Evolutionary conservation across 306 rosid genomes (phyloP), one percentile per base, ranked within the genome.

Genomic region (Glycine soja): DNA sequence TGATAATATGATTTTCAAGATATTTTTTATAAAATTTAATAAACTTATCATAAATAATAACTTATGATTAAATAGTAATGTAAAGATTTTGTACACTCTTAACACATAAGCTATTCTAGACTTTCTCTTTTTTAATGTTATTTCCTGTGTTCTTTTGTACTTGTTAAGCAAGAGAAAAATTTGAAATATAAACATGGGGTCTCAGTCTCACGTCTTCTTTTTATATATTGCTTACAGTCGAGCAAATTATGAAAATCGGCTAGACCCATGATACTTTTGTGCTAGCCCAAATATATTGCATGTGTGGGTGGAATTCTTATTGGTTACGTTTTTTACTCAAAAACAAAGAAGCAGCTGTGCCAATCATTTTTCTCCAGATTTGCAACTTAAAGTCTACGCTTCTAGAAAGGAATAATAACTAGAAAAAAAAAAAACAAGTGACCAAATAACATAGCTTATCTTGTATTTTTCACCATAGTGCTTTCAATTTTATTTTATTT

Each of bases 401-500:
- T 80, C 87, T 80, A 66, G 83, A 83, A 72, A 67, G 54, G 81
- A 57, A 72, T 72, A 65, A 76, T 72, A 76, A 71, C 46, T 40
- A 19, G 61, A 47, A 13, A 62, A 24, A 42, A 42, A 8, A 34
- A 43, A 38, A 30, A 45, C 11, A 81, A 63, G 40, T 67, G 81
- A 71, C 75, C 65, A 68, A 43, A 69, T 64, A 32, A 72, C 16
- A 63, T 7, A 78, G 3, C 54, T 8, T 45, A 52, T 73, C 43
- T 57, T 52, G 7, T 11, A 50, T 10, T 73, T 65, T 73, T 51
- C 62, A 34, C 24, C 45, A 3, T 42, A 32, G 77, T 69, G 81
- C 65, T 75, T 59, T 47, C 14, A 10, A 24, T 24, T 13, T 24
- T 24, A 4, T 56, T 67, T 54, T 54, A 24, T 59, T 42, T 42